Percentiles rank a stretch among this genome's conserved stretches.
phyloP scores from a whole-genome alignment of 176 grass and related monocot genomes.

The Eleusine coracana region DNA sequence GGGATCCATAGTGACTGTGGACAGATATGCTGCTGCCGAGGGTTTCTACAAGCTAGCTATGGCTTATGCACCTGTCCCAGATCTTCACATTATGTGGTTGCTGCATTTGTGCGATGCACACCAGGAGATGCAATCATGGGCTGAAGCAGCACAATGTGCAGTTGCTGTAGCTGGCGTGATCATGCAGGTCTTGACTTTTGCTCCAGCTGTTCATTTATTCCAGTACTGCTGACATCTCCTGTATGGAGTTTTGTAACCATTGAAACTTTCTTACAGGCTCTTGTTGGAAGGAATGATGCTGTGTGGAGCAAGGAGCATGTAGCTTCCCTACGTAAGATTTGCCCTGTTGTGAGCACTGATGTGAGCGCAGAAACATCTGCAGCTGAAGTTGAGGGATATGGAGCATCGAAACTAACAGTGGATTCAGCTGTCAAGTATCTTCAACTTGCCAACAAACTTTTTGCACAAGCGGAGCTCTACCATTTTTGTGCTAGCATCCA shows the following conservation, averaged over 20 bases:
- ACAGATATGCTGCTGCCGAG: conserved; percentile 89
- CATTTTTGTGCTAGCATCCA: conserved; percentile 95
- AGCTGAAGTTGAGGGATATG: conserved; percentile 98
- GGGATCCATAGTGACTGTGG: conserved; percentile 76
- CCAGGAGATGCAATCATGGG: conserved; percentile 99
- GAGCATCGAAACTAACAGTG: conserved; percentile 92
- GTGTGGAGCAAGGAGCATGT: conserved; percentile 94
- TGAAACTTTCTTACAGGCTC: conserved; percentile 58
- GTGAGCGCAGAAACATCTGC: conserved; percentile 75
- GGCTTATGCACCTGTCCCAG: conserved; percentile 90
- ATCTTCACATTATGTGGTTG: conserved; percentile 99
- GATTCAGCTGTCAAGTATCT: conserved; percentile 99
- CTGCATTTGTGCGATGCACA: conserved; percentile 95
- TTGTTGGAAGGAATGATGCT: conserved; percentile 97
- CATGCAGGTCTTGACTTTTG: conserved; percentile 81
- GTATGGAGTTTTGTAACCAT: conserved; percentile 34
- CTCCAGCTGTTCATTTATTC: conserved; percentile 14
- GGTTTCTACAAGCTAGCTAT: conserved; percentile 94
- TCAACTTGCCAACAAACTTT: conserved; percentile 93
- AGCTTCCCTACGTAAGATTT: conserved; percentile 83
- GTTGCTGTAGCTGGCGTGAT: conserved; percentile 98
- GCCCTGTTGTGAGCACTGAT: conserved; percentile 83
- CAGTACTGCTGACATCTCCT: conserved; percentile 19
- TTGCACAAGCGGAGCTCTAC: conserved; percentile 88
- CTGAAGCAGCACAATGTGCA: conserved; percentile 99